Base-by-base conservation (phyloP, 75 land plant genomes). In the Pinus tabuliformis region DNA sequence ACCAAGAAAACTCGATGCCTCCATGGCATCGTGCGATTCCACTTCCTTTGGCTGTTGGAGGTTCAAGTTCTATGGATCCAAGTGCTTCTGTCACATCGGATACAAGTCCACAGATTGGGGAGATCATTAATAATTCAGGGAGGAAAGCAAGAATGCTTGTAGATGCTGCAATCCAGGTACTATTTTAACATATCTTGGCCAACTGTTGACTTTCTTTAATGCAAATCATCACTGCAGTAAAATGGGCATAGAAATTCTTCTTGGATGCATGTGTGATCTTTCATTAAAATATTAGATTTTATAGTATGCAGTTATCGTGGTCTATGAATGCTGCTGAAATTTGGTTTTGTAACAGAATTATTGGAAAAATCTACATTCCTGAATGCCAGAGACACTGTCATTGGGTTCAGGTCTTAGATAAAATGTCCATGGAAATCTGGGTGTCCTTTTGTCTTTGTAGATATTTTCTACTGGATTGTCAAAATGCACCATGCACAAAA, bases 101-200 rank as follows among this genome's bases (percentile, higher is more conserved):
- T 49, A 39, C 78, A 13, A 88, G 70, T 72, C 80, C 90, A 30
- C 82, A 83, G 76, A 87, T 87, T 15, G 76, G 61, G 71, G 96
- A 95, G 76, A 86, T 97, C 65, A 73, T 90, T 58, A 79, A 86
- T 70, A 82, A 81, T 33, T 89, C 99, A 65, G 89, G 86, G 78
- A 78, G 72, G 59, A 91, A 86, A 64, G 98, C 99, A 11, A 86
- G 79, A 60, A 70, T 73, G 13, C 86, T 97, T 93, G 94, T 97
- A 16, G 78, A 83, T 80, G 85, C 78, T 62, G 92, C 98, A 30
- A 82, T 96, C 63, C 95, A 95, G 94, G 98, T 95, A 88, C 37
- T 76, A 3, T 20, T 18, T 75, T 56, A 12, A 57, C 33, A 61
- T 54, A 57, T 73, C 70, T 26, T 58, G 65, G 60, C 63, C 17